A percentile compares a stretch with the other conserved stretches of the same genome.
These are phyloP conservation scores for Podospora pseudopauciseta DNA, from an alignment of 495 filamentous ascomycete species.

Conservation along the genomic window DNA sequence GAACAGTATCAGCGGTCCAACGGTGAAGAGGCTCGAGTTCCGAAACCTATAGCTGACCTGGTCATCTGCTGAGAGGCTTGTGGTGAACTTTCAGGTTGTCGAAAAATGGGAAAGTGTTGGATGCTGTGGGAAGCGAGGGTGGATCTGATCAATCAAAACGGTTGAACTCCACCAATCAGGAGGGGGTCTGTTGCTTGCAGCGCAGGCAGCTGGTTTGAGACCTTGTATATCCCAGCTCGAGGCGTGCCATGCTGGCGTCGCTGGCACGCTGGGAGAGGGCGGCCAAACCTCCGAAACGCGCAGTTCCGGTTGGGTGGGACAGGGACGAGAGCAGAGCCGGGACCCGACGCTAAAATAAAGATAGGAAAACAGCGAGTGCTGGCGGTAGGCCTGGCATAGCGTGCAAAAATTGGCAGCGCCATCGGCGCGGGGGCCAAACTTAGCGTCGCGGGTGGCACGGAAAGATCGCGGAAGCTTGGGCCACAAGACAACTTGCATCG, in stretches of 20 bases:
- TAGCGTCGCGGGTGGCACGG: background rate
- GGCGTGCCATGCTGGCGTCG: conserved; percentile 19
- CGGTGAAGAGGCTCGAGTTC: conserved; percentile 33
- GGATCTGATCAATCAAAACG: background rate
- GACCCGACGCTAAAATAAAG: background rate
- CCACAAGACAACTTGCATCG: background rate
- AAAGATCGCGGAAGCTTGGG: background rate
- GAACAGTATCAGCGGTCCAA: conserved; percentile 22
- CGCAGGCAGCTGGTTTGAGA: conserved; percentile 29
- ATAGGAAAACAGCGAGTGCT: background rate
- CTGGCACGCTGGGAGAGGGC: too few species aligned
- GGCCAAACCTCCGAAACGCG: too few species aligned
- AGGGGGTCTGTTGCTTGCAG: conserved; percentile 22
- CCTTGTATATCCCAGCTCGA: conserved; percentile 34
- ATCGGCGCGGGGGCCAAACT: background rate
- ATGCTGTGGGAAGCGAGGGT: background rate
- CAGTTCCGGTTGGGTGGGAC: background rate
- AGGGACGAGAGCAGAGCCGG: background rate
- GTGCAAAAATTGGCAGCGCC: background rate
- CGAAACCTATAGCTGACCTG: conserved; percentile 20
- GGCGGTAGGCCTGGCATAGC: background rate
- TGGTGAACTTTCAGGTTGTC: conserved; percentile 16
- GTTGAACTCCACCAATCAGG: background rate
- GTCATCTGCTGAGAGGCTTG: conserved; percentile 12
- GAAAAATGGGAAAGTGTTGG: conserved; percentile 27